A percentile compares a stretch with the other conserved stretches of the same genome.
Conservation (phyloP, 257 asterid genomes). For the Nicotiana attenuata region DNA sequence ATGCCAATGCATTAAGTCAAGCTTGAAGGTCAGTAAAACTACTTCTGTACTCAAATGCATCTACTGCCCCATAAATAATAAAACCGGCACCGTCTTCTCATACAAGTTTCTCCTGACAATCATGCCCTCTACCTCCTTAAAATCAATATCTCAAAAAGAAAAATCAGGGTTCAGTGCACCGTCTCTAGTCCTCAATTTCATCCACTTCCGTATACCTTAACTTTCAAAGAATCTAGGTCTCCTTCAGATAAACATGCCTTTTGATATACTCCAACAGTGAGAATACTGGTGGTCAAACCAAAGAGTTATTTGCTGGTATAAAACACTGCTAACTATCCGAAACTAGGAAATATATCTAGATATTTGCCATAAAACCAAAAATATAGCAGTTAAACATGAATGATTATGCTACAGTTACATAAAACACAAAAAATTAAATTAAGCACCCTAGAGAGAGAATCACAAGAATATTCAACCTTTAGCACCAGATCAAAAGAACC, state of each 20-base stretch:
- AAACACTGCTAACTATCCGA: background rate
- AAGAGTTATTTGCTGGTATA: background rate
- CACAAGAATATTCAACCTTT: background rate
- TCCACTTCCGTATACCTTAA: background rate
- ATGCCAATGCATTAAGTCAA: background rate
- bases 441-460: background rate
- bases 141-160: too few relatives aligned
- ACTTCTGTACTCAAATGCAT: background rate
- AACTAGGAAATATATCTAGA: background rate
- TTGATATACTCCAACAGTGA: background rate
- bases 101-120: background rate
- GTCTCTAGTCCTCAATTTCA: background rate
- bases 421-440: background rate
- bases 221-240: background rate
- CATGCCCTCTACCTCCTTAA: background rate
- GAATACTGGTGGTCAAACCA: background rate
- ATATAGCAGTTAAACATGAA: background rate
- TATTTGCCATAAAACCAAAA: background rate
- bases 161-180: background rate
- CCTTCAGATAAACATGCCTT: background rate
- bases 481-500: background rate
- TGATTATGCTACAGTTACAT: background rate
- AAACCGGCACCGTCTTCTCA: background rate
- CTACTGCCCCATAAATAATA: background rate
- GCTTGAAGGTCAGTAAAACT: background rate